phyloP scores from a whole-genome alignment of 2,329 filamentous ascomycete species.

The Neofusicoccum laricinum region DNA sequence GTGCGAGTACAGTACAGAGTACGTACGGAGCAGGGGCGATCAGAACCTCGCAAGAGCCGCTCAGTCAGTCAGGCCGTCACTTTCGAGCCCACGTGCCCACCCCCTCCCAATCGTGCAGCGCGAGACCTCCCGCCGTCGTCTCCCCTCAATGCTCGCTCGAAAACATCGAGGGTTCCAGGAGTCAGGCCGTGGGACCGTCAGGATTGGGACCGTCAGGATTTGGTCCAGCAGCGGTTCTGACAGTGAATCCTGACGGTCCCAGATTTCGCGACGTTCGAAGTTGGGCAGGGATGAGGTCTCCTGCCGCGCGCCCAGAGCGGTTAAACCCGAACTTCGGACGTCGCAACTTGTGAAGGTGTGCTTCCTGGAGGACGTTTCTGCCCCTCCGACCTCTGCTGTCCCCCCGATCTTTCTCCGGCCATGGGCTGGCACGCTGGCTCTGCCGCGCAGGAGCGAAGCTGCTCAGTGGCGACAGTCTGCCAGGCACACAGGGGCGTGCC shows the following conservation, averaged over 20 bases:
- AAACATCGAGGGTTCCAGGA: not conserved
- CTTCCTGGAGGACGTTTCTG: not conserved
- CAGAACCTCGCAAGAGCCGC: too few species aligned
- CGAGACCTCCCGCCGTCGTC: too few species aligned
- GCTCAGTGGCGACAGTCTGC: too few species aligned
- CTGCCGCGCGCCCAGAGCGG: too few species aligned
- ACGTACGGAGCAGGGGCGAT: too few species aligned
- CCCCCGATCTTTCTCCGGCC: not conserved
- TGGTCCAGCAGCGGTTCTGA: not conserved
- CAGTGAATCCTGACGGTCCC: not conserved
- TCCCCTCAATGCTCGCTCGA: not conserved
- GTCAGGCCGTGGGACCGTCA: not conserved
- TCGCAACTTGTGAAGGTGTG: not conserved
- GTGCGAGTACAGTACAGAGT: too few species aligned
- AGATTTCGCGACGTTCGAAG: not conserved
- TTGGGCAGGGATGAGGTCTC: not conserved
- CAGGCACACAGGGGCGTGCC: too few species aligned
- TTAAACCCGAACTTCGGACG: not conserved
- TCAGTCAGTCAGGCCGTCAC: too few species aligned
- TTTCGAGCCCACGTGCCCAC: too few species aligned
- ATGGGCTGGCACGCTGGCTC: not conserved
- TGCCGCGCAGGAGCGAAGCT: too few species aligned
- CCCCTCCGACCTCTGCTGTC: not conserved
- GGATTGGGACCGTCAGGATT: not conserved
- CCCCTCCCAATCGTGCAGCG: too few species aligned